A percentile compares a stretch with the other conserved stretches of the same genome.
phyloP scores from a whole-genome alignment of 768 basidiomycete species.

The Leucocoprinus birnbaumii region DNA sequence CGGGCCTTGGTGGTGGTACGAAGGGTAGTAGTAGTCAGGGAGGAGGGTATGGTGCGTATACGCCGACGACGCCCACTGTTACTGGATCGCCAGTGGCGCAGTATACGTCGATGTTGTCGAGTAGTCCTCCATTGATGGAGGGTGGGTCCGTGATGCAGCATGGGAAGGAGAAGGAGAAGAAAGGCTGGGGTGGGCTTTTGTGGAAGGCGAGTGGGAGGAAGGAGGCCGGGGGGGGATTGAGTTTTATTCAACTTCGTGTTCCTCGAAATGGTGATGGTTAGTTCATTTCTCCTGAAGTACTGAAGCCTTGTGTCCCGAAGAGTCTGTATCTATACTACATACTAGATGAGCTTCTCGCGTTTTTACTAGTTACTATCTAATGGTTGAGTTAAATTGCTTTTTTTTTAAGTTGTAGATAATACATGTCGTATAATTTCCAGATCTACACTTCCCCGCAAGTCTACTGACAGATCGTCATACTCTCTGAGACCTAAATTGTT shows the following conservation, averaged over 20 bases:
- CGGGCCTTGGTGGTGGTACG: not conserved
- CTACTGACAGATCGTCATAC: too few relatives aligned
- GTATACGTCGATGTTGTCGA: not conserved
- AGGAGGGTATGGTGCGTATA: not conserved
- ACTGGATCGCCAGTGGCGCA: not conserved
- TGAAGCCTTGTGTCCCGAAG: too few relatives aligned
- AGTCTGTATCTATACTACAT: too few relatives aligned
- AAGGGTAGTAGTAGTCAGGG: not conserved
- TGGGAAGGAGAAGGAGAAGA: conserved; percentile 1
- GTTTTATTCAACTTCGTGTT: not conserved
- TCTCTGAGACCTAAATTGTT: too few relatives aligned
- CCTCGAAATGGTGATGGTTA: too few relatives aligned
- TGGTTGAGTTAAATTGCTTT: too few relatives aligned
- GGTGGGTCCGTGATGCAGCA: not conserved
- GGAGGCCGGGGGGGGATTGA: conserved; percentile 3
- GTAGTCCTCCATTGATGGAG: not conserved
- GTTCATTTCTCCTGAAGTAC: too few relatives aligned
- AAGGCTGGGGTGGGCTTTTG: conserved; percentile 3
- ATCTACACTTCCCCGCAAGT: too few relatives aligned
- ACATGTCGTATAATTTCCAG: too few relatives aligned
- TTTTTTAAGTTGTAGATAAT: too few relatives aligned
- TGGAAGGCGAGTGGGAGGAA: conserved; percentile 4
- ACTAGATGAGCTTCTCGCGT: too few relatives aligned
- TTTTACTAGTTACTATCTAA: too few relatives aligned
- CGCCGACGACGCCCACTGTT: not conserved